These are phyloP conservation scores for Emmonsia crescens DNA, from an alignment of 2,329 filamentous ascomycete species.

Conservation along the genomic window DNA sequence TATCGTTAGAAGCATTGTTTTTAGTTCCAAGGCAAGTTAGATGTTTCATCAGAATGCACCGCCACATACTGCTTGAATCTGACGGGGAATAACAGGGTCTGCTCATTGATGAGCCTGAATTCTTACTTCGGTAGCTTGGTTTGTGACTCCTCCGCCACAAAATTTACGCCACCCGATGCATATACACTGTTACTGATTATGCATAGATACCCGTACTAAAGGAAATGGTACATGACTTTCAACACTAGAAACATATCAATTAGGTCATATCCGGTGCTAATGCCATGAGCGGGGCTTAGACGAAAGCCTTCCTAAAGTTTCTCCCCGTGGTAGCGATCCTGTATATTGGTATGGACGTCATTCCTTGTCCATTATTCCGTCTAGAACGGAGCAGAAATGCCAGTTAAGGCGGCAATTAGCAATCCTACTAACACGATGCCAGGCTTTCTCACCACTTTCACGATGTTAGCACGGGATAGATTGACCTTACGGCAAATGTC, in stretches of 20 bases:
- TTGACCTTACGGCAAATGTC: constrained; percentile 48
- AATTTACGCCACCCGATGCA: background rate
- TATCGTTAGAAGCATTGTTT: constrained; percentile 79
- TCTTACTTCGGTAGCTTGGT: constrained; percentile 62
- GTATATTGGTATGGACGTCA: constrained; percentile 52
- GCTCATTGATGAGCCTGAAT: constrained; percentile 73
- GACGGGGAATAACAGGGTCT: constrained; percentile 48
- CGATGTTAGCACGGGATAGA: constrained; percentile 47
- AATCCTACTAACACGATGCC: constrained; percentile 3
- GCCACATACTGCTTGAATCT: constrained; percentile 3
- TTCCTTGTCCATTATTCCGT: background rate
- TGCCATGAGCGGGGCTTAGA: constrained; percentile 28
- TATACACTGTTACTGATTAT: constrained; percentile 14
- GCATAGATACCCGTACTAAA: constrained; percentile 71
- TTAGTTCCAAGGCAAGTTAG: constrained; percentile 57
- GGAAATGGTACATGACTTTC: constrained; percentile 55
- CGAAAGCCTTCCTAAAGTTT: constrained; percentile 82
- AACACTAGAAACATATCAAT: background rate
- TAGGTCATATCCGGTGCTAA: constrained; percentile 4
- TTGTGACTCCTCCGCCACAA: constrained; percentile 15
- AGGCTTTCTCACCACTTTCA: constrained; percentile 75
- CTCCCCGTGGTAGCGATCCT: constrained; percentile 66
- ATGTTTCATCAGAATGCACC: background rate
- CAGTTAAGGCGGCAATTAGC: constrained; percentile 7
- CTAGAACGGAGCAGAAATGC: constrained; percentile 5